These are phyloP conservation scores for Podospora pseudopauciseta DNA, from an alignment of 495 filamentous ascomycete species.

Conservation along the genomic window DNA sequence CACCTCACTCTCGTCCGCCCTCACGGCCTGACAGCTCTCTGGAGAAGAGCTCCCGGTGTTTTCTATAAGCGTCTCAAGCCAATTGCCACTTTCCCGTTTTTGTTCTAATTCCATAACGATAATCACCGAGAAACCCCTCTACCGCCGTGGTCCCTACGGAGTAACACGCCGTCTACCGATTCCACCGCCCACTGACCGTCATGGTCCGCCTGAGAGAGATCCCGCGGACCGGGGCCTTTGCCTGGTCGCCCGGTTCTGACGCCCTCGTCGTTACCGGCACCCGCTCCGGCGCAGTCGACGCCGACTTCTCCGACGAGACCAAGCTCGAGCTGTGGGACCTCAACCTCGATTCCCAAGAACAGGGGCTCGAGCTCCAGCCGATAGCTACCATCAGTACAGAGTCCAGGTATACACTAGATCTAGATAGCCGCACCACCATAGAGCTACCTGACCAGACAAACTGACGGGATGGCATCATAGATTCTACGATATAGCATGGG, in stretches of 20 bases:
- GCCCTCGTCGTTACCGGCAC: conserved; percentile 94
- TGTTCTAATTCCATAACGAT: conserved; percentile 1
- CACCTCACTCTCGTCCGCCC: conserved; percentile 17
- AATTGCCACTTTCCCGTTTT: conserved; percentile 18
- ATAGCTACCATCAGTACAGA: conserved; percentile 79
- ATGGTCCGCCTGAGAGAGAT: conserved; percentile 97
- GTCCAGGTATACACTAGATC: conserved; percentile 68
- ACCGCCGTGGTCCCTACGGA: conserved; percentile 2
- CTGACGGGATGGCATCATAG: conserved; percentile 43
- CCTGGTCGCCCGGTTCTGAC: conserved; percentile 79
- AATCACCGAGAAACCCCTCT: conserved; percentile 1
- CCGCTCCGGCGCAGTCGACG: conserved; percentile 88
- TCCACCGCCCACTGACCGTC: conserved; percentile 40
- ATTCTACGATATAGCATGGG: conserved; percentile 97
- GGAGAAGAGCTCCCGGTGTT: conserved; percentile 25
- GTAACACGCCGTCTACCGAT: conserved; percentile 5
- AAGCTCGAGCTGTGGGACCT: conserved; percentile 97
- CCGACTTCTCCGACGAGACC: conserved; percentile 96
- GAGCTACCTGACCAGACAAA: background rate
- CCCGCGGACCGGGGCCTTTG: conserved; percentile 91
- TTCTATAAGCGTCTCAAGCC: conserved; percentile 12
- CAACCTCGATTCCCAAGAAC: conserved; percentile 66
- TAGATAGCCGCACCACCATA: background rate
- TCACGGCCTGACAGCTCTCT: conserved; percentile 17
- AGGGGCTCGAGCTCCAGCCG: conserved; percentile 79